Evolutionary conservation across 2,329 filamentous ascomycete genomes (phyloP).

Genomic region (Paracorniculantispora psalliotae): DNA sequence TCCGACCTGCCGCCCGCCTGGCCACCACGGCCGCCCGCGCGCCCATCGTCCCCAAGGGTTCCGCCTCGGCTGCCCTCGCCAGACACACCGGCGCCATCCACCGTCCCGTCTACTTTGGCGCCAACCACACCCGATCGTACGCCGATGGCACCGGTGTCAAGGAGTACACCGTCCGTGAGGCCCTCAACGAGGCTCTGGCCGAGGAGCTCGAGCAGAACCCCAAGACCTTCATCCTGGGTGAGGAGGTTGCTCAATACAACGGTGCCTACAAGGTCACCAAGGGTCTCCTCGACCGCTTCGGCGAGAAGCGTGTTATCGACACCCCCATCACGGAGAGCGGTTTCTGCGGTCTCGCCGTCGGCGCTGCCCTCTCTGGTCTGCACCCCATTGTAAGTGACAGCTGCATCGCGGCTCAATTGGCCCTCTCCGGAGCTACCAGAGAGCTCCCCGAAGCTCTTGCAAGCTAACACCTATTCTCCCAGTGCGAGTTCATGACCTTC

Average conservation of each 20-base stretch:
- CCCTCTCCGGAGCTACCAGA: neutral
- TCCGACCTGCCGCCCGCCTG: constrained; percentile 46
- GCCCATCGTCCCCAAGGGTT: constrained; percentile 22
- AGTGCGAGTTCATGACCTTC: constrained; percentile 99
- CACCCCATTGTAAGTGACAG: constrained; percentile 75
- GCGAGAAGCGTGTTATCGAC: constrained; percentile 95
- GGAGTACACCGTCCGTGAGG: constrained; percentile 95
- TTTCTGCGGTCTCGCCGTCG: constrained; percentile 88
- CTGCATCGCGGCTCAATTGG: neutral
- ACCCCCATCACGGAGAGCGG: constrained; percentile 97
- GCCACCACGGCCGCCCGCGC: constrained; percentile 33
- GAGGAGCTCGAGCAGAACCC: constrained; percentile 93
- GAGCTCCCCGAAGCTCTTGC: neutral
- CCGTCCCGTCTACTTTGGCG: constrained; percentile 34
- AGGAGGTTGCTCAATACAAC: constrained; percentile 99
- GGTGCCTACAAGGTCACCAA: constrained; percentile 99
- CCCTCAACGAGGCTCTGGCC: constrained; percentile 93
- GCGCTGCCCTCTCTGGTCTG: constrained; percentile 89
- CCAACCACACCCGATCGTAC: constrained; percentile 40
- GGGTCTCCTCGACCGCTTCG: constrained; percentile 93
- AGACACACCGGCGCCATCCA: constrained; percentile 34
- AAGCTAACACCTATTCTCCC: constrained; percentile 9
- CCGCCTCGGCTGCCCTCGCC: constrained; percentile 32
- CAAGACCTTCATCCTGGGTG: constrained; percentile 93
- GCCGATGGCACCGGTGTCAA: constrained; percentile 62